Evolutionary conservation across 2,329 filamentous ascomycete species (phyloP).

Genomic region (Byssothecium circinans): DNA sequence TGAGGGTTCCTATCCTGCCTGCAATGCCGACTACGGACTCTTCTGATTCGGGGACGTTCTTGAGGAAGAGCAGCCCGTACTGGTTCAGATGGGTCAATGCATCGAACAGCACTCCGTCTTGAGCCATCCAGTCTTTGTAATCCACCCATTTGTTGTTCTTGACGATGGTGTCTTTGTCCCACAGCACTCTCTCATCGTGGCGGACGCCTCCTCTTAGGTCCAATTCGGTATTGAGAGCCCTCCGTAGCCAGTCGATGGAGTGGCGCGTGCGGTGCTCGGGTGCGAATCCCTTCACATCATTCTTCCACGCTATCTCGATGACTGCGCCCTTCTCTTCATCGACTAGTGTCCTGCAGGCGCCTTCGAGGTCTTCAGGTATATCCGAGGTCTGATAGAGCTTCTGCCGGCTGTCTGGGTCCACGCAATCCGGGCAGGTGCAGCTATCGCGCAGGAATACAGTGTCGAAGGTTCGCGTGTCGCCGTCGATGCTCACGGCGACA

Average conservation of each 20-base stretch:
- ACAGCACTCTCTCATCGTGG: conserved; percentile 46
- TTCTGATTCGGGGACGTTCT: conserved; percentile 69
- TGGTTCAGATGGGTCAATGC: conserved; percentile 64
- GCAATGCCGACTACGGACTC: conserved; percentile 69
- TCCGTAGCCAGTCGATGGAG: conserved; percentile 37
- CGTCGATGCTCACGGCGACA: conserved; percentile 38
- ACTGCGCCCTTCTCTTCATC: conserved; percentile 46
- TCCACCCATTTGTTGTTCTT: conserved; percentile 60
- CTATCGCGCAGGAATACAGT: conserved; percentile 56
- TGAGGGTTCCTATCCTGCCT: conserved; percentile 72
- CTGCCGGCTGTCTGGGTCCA: conserved; percentile 62
- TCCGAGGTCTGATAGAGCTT: conserved; percentile 67
- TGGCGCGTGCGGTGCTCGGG: conserved; percentile 47
- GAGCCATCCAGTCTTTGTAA: conserved; percentile 71
- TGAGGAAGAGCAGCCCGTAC: conserved; percentile 76
- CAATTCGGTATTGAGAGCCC: conserved; percentile 34
- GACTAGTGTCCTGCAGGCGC: conserved; percentile 35
- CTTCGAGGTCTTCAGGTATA: conserved; percentile 54
- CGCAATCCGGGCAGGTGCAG: conserved; percentile 60
- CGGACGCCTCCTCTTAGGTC: conserved; percentile 36
- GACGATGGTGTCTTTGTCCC: conserved; percentile 52
- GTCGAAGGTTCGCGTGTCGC: conserved; percentile 33
- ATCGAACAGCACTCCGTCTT: conserved; percentile 59
- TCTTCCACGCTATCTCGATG: conserved; percentile 63
- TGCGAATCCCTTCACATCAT: conserved; percentile 54